Base-by-base conservation (phyloP, 371 early-diverging fungal species). In the Rhizomucor pusillus region DNA sequence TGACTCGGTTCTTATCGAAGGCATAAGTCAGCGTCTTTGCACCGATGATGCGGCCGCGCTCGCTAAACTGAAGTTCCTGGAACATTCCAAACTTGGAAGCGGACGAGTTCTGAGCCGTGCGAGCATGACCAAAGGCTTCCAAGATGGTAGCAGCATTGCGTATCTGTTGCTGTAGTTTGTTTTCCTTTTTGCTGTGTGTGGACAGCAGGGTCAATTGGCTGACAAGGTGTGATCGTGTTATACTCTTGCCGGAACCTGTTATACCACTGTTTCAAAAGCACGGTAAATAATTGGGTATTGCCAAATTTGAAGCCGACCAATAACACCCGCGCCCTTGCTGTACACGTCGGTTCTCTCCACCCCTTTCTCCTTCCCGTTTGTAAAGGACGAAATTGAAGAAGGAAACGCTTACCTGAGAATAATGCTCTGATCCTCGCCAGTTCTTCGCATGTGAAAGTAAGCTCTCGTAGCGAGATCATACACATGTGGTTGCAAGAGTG, bases 51-150 rank as follows among this genome's bases (percentile, higher is more conserved):
- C 86, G 84, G 18, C 96, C 94, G 24, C 86, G 76, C 39, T 81
- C 86, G 66, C 87, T 84, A 65, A 95, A 97, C 75, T 94, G 93
- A 33, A 90, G 63, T 68, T 93, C 93, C 41, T 87, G 79, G 71
- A 90, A 93, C 54, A 87, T 73, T 39, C 86, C 93, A 76, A 77
- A 90, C 48, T 89, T 81, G 34, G 85, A 86, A 36, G 90, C 89
- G 56, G 87, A 87, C 37, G 62, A 64, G 67, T 92, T 94, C 50
- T 81, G 73, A 0, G 65, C 57, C 7, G 92, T 89, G 34, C 71
- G 65, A 29, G 88, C 80, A 74, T 90, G 87, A 40, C 94, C 93
- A 61, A 94, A 89, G 6, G 86, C 77, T 55, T 90, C 86, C 11
- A 91, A 59, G 46, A 92, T 76, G 23, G 75, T 73, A 24, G 80